A percentile compares a stretch with the other conserved stretches of the same genome.
Evolutionary conservation across 148 eudicot species (phyloP).

Genomic region (Silene latifolia): DNA sequence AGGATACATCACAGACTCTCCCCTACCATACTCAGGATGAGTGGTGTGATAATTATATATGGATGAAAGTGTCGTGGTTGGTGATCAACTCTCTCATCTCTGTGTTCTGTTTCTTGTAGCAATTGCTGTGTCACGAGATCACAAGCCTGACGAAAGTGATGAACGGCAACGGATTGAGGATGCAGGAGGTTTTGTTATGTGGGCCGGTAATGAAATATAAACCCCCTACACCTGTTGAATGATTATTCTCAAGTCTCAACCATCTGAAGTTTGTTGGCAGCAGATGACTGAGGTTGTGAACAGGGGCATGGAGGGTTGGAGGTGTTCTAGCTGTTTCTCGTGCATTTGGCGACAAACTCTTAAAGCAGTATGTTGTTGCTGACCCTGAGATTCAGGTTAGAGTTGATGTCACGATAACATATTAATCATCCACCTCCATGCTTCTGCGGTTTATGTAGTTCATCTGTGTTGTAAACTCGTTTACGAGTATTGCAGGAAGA

Average conservation of each 20-base stretch:
- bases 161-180: constrained; percentile 93
- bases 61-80: no score
- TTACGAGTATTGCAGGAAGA: constrained; percentile 51
- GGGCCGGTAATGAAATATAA: constrained; percentile 65
- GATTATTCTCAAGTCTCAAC: background rate
- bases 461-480: background rate
- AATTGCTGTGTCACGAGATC: constrained; percentile 94
- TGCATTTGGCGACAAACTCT: constrained; percentile 88
- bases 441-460: no score
- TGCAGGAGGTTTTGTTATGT: constrained; percentile 99
- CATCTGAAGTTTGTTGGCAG: no score
- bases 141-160: constrained; percentile 98
- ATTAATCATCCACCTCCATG: background rate
- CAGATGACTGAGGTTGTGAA: constrained; percentile 2
- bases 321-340: constrained; percentile 99
- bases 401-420: background rate
- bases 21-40: no score
- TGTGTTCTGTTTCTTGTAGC: constrained; percentile 39
- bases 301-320: constrained; percentile 99
- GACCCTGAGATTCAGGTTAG: constrained; percentile 91
- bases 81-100: background rate
- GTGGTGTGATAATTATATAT: no score
- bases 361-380: constrained; percentile 96
- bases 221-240: background rate
- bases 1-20: no score